Base-by-base conservation (phyloP, 257 asterid genomes). In the Gardenia jasminoides region DNA sequence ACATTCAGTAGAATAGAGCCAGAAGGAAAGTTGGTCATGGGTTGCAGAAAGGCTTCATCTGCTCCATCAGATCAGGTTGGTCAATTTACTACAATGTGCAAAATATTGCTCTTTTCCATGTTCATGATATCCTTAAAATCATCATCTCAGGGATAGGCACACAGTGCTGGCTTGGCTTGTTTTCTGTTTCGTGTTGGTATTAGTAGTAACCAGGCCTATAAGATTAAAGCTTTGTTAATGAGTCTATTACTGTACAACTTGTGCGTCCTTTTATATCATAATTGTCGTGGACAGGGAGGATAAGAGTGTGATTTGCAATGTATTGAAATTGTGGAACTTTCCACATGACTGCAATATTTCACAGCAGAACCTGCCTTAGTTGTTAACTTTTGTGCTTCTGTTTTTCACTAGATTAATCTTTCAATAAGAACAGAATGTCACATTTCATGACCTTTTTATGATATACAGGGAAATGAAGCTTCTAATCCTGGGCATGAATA, bases 1-100 rank as follows among this genome's bases (percentile, higher is more conserved):
- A 95, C 96, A 43, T 95, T 95, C 87, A 91, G 98, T 84, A 89
- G 97, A 87, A 83, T 90, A 87, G 97, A 93, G 88, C 97, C 97
- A 43, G 96, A 93, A 87, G 98, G 98, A 85, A 92, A 85, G 90
- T 83, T 95, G 87, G 91, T 95, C 82, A 92, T 95, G 97, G 98
- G 99, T 41, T 90, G 97, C 82, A 91, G 98, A 81, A 95, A 93
- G 88, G 86, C 89, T 80, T 81, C 92, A 65, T 70, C 88, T 30
- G 68, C 87, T 81, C 78, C 89, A 31, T 81, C 92, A 69, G 92
- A 90, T 83, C 92, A 89, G 99, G 98, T 94, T 81, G 87, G 89
- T 81, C 74, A 77, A 58, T 58, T 58, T 58, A 58, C 30, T 22
- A 74, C 48, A 50, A n/a, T n/a, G 10, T 2, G 36, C 56, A 70